Base-by-base conservation (phyloP, 2,329 filamentous ascomycete species). In the Thielaviopsis musarum region DNA sequence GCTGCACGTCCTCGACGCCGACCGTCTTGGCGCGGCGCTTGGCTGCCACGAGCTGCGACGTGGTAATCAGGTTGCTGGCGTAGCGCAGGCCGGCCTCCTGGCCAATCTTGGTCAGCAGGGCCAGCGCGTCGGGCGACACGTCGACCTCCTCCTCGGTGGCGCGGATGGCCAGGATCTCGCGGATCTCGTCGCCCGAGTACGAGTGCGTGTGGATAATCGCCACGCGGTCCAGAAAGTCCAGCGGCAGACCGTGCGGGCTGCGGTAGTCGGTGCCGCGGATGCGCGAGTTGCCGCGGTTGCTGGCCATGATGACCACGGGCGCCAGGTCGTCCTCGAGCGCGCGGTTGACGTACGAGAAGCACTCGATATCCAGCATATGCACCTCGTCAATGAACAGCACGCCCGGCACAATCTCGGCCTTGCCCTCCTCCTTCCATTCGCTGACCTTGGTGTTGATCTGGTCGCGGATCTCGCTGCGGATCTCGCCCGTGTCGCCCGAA, bases 381-480 rank as follows among this genome's bases (percentile, higher is more conserved):
- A 98, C 91, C 75, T 98, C 93, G 68, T 98, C 93, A 67, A 98
- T 95, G 77, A 98, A 98, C 7, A 98, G 76, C 7, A 98, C 93
- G 53, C 93, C 93, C 0, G 93, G 93, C 0, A 98, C 90, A 59
- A 98, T 97, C 73, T 95, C 91, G 2, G 93, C 93, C 73, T 98
- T 98, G 74, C 93, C 93, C 73, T 98, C 93, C 72, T 98, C 93
- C 73, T 95, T 96, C 93, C 93, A 98, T 73, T 98, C 93, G 54
- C 85, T 91, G 1, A 98, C 91, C 74, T 98, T 98, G 65, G 88
- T 96, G 75, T 98, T 95, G 78, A 98, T 98, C 76, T 98, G 93
- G 70, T 97, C 91, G 60, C 93, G 85, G 63, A 98, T 91, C 72
- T 98, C 93, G 71, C 88, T 94, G 67, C 93, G 81, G 67, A 98